Base-by-base conservation (phyloP, 1,139 yeast genomes). In the Geotrichum bryndzae region DNA sequence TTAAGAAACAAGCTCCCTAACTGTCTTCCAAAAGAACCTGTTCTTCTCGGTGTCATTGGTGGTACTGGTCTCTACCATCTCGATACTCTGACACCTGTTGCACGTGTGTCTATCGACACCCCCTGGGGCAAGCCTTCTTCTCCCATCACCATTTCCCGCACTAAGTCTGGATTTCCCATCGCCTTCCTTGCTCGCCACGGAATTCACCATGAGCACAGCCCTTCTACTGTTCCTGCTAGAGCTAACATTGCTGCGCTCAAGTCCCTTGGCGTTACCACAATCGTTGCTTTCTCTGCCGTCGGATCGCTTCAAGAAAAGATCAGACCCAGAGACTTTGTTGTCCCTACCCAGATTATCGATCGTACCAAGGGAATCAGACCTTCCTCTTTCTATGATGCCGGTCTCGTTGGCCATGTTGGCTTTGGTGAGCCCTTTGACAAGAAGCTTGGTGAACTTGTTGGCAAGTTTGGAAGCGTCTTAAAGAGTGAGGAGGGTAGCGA, bases 71-170 rank as follows among this genome's bases (percentile, higher is more conserved):
- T 94, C 54, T 94, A 94, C 79, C 88, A 90, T 63, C 81, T 94
- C 64, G 90, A 88, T 54, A 85, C 90, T 62, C 80, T 92, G 66
- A 82, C 86, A 56, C 96, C 97, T 2, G 95, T 91, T 59, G 97
- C 97, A 31, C 80, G 88, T 68, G 77, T 91, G 59, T 84, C 89
- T 7, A 76, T 90, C 61, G 82, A 87, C 23, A 94, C 99, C 10
- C 99, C 99, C 29, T 94, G 99, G 98, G 99, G 99, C 7, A 82
- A 82, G 68, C 97, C 99, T 27, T 91, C 98, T 5, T 88, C 96
- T 15, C 92, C 97, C 59, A 89, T 94, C 71, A 92, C 97, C 60
- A 86, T 94, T 66, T 87, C 96, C 35, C 84, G 82, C 67, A 88
- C 96, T 54, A 77, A 77, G 1, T 73, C 80, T 58, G 96, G 96